These are phyloP conservation scores for Delonix regia DNA, from an alignment of 306 rosid genomes.

Conservation along the genomic window DNA sequence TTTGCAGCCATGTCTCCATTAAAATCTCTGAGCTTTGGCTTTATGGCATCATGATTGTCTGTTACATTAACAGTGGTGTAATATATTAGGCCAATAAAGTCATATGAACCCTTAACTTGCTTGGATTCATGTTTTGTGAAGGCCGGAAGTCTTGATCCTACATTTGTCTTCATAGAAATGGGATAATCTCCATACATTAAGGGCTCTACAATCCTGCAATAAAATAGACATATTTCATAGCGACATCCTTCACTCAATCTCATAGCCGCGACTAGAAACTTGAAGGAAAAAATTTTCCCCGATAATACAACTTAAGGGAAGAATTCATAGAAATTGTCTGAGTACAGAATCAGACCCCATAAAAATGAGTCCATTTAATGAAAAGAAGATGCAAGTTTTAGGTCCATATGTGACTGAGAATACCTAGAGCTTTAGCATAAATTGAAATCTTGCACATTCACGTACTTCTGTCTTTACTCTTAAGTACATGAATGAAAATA, in stretches of 20 bases:
- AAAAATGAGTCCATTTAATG: background rate
- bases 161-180: slow-evolving; percentile 53
- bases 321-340: background rate
- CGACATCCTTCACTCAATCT: background rate
- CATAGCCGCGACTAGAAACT: slow-evolving; percentile 1
- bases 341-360: background rate
- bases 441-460: background rate
- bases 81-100: slow-evolving; percentile 63
- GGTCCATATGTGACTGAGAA: slow-evolving; percentile 6
- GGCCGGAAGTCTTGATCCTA: slow-evolving; percentile 58
- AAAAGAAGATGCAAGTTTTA: slow-evolving; percentile 18
- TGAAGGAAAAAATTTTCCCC: background rate
- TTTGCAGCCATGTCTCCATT: slow-evolving; percentile 39
- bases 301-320: background rate
- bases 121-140: slow-evolving; percentile 56
- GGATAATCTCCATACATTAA: slow-evolving; percentile 74
- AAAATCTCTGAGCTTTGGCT: slow-evolving; percentile 45
- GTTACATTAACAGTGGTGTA: slow-evolving; percentile 34
- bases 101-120: slow-evolving; percentile 65
- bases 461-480: slow-evolving; percentile 29
- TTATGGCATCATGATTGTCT: slow-evolving; percentile 43
- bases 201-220: slow-evolving; percentile 69
- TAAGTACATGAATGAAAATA: too few species aligned
- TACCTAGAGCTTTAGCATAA: background rate
- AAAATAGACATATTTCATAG: background rate